Evolutionary conservation across 208 protist genomes (phyloP), one percentile per base, ranked within the genome.

Genomic region (Trypanosoma cruzi): DNA sequence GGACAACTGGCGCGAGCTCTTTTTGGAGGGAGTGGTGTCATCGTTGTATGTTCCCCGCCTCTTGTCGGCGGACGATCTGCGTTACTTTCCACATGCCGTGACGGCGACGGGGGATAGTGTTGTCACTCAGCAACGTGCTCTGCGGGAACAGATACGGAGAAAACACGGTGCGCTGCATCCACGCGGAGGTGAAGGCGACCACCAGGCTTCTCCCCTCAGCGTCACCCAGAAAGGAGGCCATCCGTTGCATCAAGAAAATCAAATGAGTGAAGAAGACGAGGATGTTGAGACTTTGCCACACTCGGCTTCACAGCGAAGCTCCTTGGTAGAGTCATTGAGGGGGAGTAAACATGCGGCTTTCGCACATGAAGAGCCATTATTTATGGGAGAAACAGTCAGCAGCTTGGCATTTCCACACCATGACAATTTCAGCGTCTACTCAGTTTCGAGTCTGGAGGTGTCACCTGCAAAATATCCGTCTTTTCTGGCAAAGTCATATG

Each of bases 41-140:
- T 72, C 88, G n/a, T 65, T 78, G 24, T 96, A 90, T 75, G 40
- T 83, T 18, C 91, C 91, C 7, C 84, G 77, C 2, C 78, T 94
- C 42, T 82, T 82, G 63, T 80, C 88, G 1, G 55, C 68, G n/a
- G 91, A 96, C 58, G 91, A 96, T 75, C 65, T 96, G 52, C 79
- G 84, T 46, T 96, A 93, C 77, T 96, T 96, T 64, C 91, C 91
- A 14, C 34, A 64, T 18, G 91, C 91, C 0, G 83, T 94, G 28
- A 96, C 90, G 18, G 90, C 90, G 11, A 90, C 77, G 3, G 90
- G 90, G 0, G 63, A 86, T 24, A 90, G 79, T 54, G 78, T 82
- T n/a, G 79, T 88, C 70, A 82, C 86, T 74, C 88, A 92, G 49
- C 81, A 86, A 26, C 71, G 57, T 22, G 71, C 37, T 18, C 75